These are phyloP conservation scores for Achaetomiella virescens DNA, from an alignment of 495 filamentous ascomycete genomes.

Conservation along the genomic window DNA sequence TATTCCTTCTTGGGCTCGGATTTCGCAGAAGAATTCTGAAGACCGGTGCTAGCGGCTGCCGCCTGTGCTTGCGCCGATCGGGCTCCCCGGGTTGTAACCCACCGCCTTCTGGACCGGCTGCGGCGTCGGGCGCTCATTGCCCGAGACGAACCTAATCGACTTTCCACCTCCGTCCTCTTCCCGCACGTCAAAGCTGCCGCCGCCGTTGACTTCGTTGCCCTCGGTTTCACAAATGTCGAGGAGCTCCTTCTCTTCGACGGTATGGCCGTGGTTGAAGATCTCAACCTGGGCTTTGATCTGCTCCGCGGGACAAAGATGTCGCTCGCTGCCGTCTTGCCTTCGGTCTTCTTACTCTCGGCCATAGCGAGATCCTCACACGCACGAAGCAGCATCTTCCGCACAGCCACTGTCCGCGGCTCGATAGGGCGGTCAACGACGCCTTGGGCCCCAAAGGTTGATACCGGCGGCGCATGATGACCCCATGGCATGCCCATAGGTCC, in stretches of 20 bases:
- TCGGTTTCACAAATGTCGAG: conserved; percentile 89
- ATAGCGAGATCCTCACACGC: conserved; percentile 42
- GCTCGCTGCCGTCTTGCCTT: conserved; percentile 22
- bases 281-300: conserved; percentile 62
- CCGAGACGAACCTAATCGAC: conserved; percentile 59
- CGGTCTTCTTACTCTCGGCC: conserved; percentile 26
- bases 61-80: conserved; percentile 35
- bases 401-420: conserved; percentile 35
- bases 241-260: conserved; percentile 64
- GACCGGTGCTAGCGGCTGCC: conserved; percentile 10
- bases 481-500: conserved; percentile 19
- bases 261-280: conserved; percentile 51
- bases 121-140: conserved; percentile 28
- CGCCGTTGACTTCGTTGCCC: conserved; percentile 80
- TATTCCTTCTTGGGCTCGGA: background rate
- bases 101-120: conserved; percentile 31
- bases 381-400: conserved; percentile 46
- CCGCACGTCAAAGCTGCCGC: conserved; percentile 69
- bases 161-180: conserved; percentile 38
- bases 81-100: conserved; percentile 45
- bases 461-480: conserved; percentile 21
- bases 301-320: conserved; percentile 59
- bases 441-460: conserved; percentile 27
- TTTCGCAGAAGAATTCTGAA: background rate
- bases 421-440: conserved; percentile 23